Evolutionary conservation across 345 rosid genomes (phyloP).

Genomic region (Barbarea vulgaris): DNA sequence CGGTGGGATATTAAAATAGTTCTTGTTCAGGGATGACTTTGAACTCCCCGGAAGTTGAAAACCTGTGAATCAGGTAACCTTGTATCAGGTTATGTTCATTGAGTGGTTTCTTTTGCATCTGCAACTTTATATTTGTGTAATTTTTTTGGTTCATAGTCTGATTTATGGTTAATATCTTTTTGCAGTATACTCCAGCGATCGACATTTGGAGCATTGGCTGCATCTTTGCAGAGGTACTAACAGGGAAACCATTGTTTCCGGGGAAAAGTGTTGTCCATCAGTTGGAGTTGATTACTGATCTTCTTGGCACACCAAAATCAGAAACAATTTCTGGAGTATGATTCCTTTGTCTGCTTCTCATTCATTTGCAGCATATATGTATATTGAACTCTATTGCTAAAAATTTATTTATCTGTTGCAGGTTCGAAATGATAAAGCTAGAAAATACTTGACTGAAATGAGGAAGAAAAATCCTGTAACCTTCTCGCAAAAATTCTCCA

Average conservation of each 20-base stretch:
- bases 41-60: conserved; percentile 99
- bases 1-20: conserved; percentile 59
- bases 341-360: not conserved
- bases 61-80: conserved; percentile 88
- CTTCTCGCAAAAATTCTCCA: conserved; percentile 77
- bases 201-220: conserved; percentile 97
- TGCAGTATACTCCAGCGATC: conserved; percentile 98
- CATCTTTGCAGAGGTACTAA: conserved; percentile 93
- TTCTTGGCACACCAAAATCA: conserved; percentile 83
- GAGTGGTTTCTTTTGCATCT: conserved; percentile 39
- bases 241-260: conserved; percentile 94
- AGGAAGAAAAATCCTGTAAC: conserved; percentile 66
- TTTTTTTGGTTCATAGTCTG: conserved; percentile 30
- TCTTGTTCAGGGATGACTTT: conserved; percentile 99
- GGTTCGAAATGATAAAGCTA: conserved; percentile 96
- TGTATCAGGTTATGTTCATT: conserved; percentile 52
- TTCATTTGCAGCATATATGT: not conserved
- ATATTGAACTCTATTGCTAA: conserved; percentile 16
- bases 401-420: conserved; percentile 39
- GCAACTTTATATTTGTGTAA: conserved; percentile 43
- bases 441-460: conserved; percentile 87
- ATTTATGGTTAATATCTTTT: conserved; percentile 25
- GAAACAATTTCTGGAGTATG: conserved; percentile 88
- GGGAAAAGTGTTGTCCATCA: conserved; percentile 98
- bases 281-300: conserved; percentile 91